phyloP scores from a whole-genome alignment of 108 stramenopile genomes.

The Craspedostauros australis region DNA sequence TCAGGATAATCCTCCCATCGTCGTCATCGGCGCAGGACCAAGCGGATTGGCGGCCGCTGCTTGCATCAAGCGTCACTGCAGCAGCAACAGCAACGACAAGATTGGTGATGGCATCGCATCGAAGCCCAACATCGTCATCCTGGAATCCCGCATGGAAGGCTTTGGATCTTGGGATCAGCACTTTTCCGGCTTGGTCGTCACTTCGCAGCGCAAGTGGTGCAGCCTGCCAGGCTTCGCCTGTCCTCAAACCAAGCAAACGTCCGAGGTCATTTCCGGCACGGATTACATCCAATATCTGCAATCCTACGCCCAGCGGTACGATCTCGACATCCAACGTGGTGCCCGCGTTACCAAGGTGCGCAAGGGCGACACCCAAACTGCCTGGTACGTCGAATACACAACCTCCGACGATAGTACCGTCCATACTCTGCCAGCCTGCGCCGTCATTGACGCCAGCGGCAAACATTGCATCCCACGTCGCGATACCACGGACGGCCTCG shows the following conservation, averaged over 20 bases:
- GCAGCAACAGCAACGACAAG: too few species aligned
- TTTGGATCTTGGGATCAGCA: slow-evolving; percentile 39
- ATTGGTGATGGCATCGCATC: too few species aligned
- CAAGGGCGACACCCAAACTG: slow-evolving; percentile 15
- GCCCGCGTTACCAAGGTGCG: slow-evolving; percentile 27
- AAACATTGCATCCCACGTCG: slow-evolving; percentile 30
- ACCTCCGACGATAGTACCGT: too few species aligned
- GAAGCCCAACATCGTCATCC: slow-evolving; percentile 18
- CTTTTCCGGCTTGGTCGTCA: slow-evolving; percentile 32
- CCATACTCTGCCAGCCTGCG: slow-evolving; percentile 20
- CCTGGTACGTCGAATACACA: too few species aligned
- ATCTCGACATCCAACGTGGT: slow-evolving; percentile 33
- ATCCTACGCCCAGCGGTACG: slow-evolving; percentile 30
- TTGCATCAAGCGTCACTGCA: slow-evolving; percentile 22
- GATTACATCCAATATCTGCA: slow-evolving; percentile 40
- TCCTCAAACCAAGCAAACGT: too few species aligned
- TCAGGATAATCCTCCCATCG: slow-evolving; percentile 16
- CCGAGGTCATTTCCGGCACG: slow-evolving; percentile 27
- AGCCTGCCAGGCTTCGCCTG: slow-evolving; percentile 36
- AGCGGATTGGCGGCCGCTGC: slow-evolving; percentile 11
- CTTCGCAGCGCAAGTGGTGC: slow-evolving; percentile 45
- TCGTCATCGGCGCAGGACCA: slow-evolving; percentile 44
- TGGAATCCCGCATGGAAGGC: slow-evolving; percentile 27
- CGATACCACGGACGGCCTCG: slow-evolving; percentile 28
- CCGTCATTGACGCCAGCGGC: slow-evolving; percentile 42